Evolutionary conservation across 108 stramenopile species (phyloP).

Genomic region (Skeletonema menzelii): DNA sequence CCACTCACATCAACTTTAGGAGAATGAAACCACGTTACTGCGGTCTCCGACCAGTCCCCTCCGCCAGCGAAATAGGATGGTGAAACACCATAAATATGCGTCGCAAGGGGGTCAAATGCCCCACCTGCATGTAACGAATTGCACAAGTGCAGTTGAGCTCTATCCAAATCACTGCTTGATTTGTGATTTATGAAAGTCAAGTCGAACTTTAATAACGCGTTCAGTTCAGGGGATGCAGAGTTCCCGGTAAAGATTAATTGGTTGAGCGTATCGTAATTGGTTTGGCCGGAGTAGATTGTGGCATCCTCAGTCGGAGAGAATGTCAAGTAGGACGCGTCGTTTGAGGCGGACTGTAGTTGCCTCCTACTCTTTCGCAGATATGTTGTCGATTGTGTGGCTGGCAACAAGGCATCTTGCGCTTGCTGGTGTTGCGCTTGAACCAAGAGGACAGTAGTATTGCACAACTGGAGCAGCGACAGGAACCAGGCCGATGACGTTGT

Average conservation of each 20-base stretch:
- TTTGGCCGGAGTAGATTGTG: not conserved
- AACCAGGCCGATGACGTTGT: too few relatives aligned
- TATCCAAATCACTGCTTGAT: not conserved
- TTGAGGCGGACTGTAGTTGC: too few relatives aligned
- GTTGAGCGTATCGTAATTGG: too few relatives aligned
- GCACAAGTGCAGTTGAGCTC: not conserved
- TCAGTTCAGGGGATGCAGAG: too few relatives aligned
- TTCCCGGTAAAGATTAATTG: not conserved
- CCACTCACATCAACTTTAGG: not conserved
- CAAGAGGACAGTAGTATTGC: too few relatives aligned
- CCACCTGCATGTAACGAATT: not conserved
- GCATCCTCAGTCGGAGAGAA: not conserved
- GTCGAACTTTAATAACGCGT: not conserved
- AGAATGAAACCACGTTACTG: not conserved
- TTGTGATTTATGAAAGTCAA: not conserved
- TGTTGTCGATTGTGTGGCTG: too few relatives aligned
- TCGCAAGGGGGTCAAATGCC: too few relatives aligned
- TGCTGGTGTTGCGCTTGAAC: too few relatives aligned
- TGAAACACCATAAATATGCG: not conserved
- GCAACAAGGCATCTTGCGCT: too few relatives aligned
- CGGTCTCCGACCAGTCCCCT: not conserved
- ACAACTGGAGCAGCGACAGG: too few relatives aligned
- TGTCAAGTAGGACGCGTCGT: not conserved
- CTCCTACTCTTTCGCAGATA: too few relatives aligned
- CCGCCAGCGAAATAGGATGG: not conserved